Base-by-base conservation (phyloP, 2,329 filamentous ascomycete genomes). In the Gnomoniopsis smithogilvyi region DNA sequence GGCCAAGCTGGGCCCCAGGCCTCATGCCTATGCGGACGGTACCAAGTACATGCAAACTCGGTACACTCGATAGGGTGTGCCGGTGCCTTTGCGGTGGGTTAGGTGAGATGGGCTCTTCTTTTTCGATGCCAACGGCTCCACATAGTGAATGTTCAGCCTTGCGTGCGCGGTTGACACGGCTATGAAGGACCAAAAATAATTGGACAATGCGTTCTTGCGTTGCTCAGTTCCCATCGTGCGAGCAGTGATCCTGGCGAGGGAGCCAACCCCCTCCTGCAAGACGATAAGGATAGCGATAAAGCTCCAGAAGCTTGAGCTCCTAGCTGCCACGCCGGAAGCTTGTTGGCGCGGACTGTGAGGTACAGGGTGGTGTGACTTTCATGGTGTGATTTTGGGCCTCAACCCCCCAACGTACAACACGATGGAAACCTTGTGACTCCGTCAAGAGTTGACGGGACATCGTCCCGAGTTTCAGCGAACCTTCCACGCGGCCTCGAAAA, bases 201-300 rank as follows among this genome's bases (percentile, higher is more conserved):
- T 34, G 26, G 26, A 30, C 8, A 8, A 8, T 4, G 4, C 8
- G 26, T 8, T 30, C 36, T 12, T n/a, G 11, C 12, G 2, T 15
- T 15, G 12, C 36, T n/a, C 17, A 14, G 12, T 11, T 41, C 12
- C 11, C 17, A 41, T n/a, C 36, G 17, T 41, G 36, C 36, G 15
- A 41, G 36, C 36, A 41, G 15, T 12, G 12, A n/a, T 15, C 36
- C 17, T 14, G 17, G 36, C 36, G 36, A 41, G 36, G 36, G 36
- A 12, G n/a, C n/a, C 36, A 41, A 12, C 4, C 17, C 36, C 26
- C 15, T 56, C n/a, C 41, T 61, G 51, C 55, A 51, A 3, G 41
- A 51, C 57, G 52, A 59, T 59, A 59, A 49, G 34, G 46, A 58
- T 54, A 61, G 50, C 59, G 59, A 61, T 61, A 61, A 61, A 61